A percentile compares a stretch with the other conserved stretches of the same genome.
Evolutionary conservation across 2,329 filamentous ascomycete species (phyloP).

Genomic region (Xylariaceae sp.): DNA sequence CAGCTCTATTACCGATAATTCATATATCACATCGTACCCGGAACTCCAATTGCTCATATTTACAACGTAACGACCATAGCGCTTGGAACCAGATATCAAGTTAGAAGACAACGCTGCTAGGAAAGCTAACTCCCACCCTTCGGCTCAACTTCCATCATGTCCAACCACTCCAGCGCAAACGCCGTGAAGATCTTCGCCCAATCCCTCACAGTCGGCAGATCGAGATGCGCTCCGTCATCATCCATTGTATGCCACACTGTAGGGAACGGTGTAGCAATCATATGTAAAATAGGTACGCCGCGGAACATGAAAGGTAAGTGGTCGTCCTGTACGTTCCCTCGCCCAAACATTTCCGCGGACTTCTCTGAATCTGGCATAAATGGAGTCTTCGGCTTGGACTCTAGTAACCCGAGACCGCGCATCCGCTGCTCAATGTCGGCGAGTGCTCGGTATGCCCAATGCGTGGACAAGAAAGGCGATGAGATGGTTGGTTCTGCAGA

Average conservation of each 20-base stretch:
- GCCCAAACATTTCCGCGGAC: conserved; percentile 31
- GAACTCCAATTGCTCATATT: too few species aligned
- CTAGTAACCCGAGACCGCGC: conserved; percentile 52
- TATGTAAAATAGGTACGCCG: conserved; percentile 71
- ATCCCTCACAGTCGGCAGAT: conserved; percentile 67
- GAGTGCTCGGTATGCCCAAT: conserved; percentile 75
- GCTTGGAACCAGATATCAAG: too few species aligned
- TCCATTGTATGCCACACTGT: conserved; percentile 66
- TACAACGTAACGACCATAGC: too few species aligned
- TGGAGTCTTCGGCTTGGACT: conserved; percentile 29
- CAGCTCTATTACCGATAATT: too few species aligned
- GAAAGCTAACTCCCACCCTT: conserved; percentile 10
- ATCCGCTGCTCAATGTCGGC: conserved; percentile 62
- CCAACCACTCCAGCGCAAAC: conserved; percentile 77
- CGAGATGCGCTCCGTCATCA: conserved; percentile 71
- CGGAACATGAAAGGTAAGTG: conserved; percentile 72
- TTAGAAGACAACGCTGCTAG: too few species aligned
- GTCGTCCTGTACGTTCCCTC: conserved; percentile 59
- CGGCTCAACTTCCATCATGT: conserved; percentile 48
- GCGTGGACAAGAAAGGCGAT: conserved; percentile 72
- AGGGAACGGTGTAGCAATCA: conserved; percentile 71
- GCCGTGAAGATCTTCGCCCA: conserved; percentile 71
- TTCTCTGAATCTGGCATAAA: conserved; percentile 58
- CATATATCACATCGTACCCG: too few species aligned
- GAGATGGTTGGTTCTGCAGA: conserved; percentile 56